Percentiles rank a stretch among this genome's conserved stretches.
These are phyloP conservation scores for Daldinia grandis DNA, from an alignment of 495 filamentous ascomycete species.

Conservation along the genomic window DNA sequence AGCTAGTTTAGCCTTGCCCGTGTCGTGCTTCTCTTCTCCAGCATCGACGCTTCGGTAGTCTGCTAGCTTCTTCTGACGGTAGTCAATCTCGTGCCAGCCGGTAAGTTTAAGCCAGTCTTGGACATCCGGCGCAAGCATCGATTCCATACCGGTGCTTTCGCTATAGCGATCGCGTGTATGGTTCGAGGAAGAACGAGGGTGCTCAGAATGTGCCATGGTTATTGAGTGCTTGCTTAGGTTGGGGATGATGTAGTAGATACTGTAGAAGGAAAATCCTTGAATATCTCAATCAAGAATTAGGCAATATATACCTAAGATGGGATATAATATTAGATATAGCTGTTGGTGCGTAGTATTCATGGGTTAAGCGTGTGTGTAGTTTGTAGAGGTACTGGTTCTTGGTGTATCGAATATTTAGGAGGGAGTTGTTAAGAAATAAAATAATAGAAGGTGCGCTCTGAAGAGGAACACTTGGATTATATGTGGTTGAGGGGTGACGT, in stretches of 20 bases:
- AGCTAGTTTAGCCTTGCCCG: neutral
- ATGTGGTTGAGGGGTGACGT: neutral
- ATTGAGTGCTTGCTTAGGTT: neutral
- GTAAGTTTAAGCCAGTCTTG: conserved; percentile 69
- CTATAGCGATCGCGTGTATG: neutral
- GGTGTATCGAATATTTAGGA: neutral
- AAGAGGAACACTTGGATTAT: neutral
- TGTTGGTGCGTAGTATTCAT: neutral
- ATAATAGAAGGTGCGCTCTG: neutral
- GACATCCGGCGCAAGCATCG: conserved; percentile 50
- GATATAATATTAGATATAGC: neutral
- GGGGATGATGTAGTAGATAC: neutral
- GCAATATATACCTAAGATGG: neutral
- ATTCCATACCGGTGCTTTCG: neutral
- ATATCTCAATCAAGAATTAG: neutral
- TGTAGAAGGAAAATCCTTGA: neutral
- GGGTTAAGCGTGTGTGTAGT: neutral
- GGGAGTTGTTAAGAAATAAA: neutral
- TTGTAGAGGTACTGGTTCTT: neutral
- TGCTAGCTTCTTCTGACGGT: conserved; percentile 55
- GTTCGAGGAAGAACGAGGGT: neutral
- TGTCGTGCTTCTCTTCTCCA: neutral
- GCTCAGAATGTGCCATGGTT: neutral
- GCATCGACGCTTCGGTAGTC: conserved; percentile 47
- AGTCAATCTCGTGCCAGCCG: conserved; percentile 61